phyloP scores from a whole-genome alignment of 805 yeast species.

The Wickerhamiella musiphila region DNA sequence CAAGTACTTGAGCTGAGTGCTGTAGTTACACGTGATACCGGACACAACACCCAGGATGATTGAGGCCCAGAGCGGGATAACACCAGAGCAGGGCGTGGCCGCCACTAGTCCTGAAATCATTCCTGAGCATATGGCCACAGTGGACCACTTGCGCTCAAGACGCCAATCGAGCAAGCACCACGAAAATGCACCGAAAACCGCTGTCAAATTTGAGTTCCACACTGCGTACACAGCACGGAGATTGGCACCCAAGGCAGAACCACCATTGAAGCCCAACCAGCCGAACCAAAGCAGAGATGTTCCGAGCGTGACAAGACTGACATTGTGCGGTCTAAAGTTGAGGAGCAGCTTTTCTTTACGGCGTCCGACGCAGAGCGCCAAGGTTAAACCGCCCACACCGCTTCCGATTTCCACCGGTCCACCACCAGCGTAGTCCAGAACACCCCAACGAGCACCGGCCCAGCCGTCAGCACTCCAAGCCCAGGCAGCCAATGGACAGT shows the following conservation, averaged over 20 bases:
- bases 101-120: conserved; percentile 91
- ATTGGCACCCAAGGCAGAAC: conserved; percentile 68
- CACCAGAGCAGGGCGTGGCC: conserved; percentile 89
- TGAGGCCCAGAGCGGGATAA: conserved; percentile 82
- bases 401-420: conserved; percentile 91
- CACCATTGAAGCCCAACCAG: conserved; percentile 93
- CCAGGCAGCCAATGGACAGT: conserved; percentile 93
- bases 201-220: conserved; percentile 80
- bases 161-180: conserved; percentile 88
- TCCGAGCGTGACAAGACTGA: conserved; percentile 77
- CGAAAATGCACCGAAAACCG: conserved; percentile 76
- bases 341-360: conserved; percentile 59
- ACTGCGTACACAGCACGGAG: conserved; percentile 75
- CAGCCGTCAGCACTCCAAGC: conserved; percentile 88
- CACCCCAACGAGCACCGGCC: conserved; percentile 78
- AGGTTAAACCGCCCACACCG: conserved; percentile 78
- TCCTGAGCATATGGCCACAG: conserved; percentile 92
- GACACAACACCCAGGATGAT: conserved; percentile 67
- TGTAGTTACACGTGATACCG: conserved; percentile 72
- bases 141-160: conserved; percentile 77
- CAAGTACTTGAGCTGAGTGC: conserved; percentile 73
- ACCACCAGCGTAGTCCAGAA: conserved; percentile 92
- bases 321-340: conserved; percentile 89
- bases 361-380: conserved; percentile 35
- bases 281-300: conserved; percentile 82